These are phyloP conservation scores for peach (Prunus persica) DNA, from an alignment of 306 rosid genomes.

Conservation along the genomic window Prunus_persica_NCBIv2 NC_034013.1:12983501-12984000, in stretches of 20 bases:
- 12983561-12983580: constrained; percentile 10
- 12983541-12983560: constrained; percentile 21
- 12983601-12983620: no score
- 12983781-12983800: constrained; percentile 30
- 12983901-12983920: constrained; percentile 31
- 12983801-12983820: constrained; percentile 35
- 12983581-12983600: background rate
- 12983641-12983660: no score
- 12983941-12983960: no score
- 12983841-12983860: constrained; percentile 40
- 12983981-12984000: background rate
- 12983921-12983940: no score
- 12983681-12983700: constrained; percentile 40
- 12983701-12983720: constrained; percentile 29
- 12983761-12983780: constrained; percentile 26
- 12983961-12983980: background rate
- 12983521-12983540: constrained; percentile 19
- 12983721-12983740: constrained; percentile 39
- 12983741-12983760: constrained; percentile 50
- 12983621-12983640: no score
- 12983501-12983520: background rate
- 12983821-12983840: constrained; percentile 34
- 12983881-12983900: constrained; percentile 38
- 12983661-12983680: background rate
- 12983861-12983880: constrained; percentile 34